Evolutionary conservation across 2,329 filamentous ascomycete species (phyloP), one percentile per base, ranked within the genome.

Genomic region (Penicillium sp.): DNA sequence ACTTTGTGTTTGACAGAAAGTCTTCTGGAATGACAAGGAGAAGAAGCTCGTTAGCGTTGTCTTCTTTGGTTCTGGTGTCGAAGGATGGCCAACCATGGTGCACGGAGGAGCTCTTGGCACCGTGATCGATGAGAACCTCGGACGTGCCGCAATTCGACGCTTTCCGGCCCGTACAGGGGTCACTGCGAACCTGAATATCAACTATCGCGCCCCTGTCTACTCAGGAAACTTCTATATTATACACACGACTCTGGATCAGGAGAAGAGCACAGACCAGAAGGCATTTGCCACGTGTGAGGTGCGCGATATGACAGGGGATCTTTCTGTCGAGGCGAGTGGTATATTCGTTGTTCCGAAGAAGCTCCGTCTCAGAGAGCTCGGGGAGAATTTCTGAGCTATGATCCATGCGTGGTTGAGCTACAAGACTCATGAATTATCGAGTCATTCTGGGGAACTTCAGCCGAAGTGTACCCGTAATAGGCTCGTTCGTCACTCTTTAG

Each of bases 51-150:
- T 84, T 9, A 79, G 77, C 43, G 75, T 90, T n/a, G 73, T 90
- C 4, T 87, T 78, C 74, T 77, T 90, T 46, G 88, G 87, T 6
- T 67, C 74, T n/a, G 80, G 75, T 1, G 64, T 86, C 18, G 74
- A 78, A 42, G 87, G 88, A 3, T 91, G 86, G 84, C 87, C 87
- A 1, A 78, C 80, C 10, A 75, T 87, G 35, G 81, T 83, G 44
- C 87, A 92, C 70, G 87, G 87, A 47, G 87, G 87, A 12, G 75
- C 78, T 6, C 75, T 87, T 42, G 84, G 83, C 6, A 89, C 83
- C 0, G 67, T 88, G 3, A 69, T 90, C 32, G 81, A 88, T 65
- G 87, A 90, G 72, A 80, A 78, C 44, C 75, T 88, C 53, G 82
- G 82, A n/a, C 75, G 84, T 38, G 83, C 81, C 52, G 81, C 81